A percentile compares a stretch with the other conserved stretches of the same genome.
Conservation (phyloP, 768 basidiomycete genomes). For the Kondoa subrosea region DNA sequence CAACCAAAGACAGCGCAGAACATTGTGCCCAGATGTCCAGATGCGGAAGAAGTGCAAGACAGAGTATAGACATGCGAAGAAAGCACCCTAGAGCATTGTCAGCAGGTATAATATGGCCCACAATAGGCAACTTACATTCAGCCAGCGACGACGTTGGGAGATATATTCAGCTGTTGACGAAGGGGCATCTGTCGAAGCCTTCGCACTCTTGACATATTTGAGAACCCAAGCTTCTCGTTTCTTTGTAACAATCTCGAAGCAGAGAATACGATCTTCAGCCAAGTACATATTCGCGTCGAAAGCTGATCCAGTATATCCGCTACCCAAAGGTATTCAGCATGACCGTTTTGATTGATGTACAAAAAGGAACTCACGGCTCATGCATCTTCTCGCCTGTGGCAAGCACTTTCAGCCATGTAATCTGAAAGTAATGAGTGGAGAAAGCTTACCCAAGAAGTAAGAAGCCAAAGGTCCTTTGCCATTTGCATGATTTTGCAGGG, state of each 20-base stretch:
- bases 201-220: constrained; percentile 78
- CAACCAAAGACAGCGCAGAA: constrained; percentile 78
- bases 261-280: constrained; percentile 62
- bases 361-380: no score
- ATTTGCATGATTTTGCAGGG: constrained; percentile 61
- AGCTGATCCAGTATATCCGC: constrained; percentile 35
- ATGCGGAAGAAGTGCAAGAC: constrained; percentile 86
- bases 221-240: constrained; percentile 78
- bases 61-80: constrained; percentile 90
- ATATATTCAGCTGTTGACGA: constrained; percentile 77
- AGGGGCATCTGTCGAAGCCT: constrained; percentile 87
- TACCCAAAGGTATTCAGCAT: no score
- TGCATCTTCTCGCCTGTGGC: constrained; percentile 68
- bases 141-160: constrained; percentile 84
- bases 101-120: no score
- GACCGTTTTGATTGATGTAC: no score
- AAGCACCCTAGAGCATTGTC: no score
- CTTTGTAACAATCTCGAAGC: constrained; percentile 96
- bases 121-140: no score
- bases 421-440: no score
- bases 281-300: constrained; percentile 57
- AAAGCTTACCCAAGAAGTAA: constrained; percentile 96
- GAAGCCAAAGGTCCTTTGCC: constrained; percentile 83
- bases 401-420: no score
- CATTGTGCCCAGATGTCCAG: constrained; percentile 69